phyloP scores from a whole-genome alignment of 2,329 filamentous ascomycete species.

The Exophiala sideris region DNA sequence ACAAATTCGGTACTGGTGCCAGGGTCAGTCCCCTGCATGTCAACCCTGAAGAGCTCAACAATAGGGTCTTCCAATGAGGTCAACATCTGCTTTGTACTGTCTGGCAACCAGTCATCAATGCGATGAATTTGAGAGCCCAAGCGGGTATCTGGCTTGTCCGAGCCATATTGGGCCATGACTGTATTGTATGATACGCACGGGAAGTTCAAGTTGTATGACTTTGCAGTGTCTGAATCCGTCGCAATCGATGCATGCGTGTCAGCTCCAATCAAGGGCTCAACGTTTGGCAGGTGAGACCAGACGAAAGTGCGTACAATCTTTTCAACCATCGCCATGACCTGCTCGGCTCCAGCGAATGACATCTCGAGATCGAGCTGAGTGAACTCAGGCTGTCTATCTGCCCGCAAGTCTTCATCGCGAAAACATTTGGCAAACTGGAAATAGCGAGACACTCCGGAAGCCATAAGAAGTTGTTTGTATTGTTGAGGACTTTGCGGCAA shows the following conservation, averaged over 20 bases:
- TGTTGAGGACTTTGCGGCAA: slow-evolving; percentile 95
- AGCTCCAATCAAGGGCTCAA: slow-evolving; percentile 8
- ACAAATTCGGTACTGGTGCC: slow-evolving; percentile 61
- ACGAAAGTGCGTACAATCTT: slow-evolving; percentile 25
- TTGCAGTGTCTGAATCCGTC: slow-evolving; percentile 12
- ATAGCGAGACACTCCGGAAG: slow-evolving; percentile 75
- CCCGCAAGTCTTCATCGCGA: slow-evolving; percentile 86
- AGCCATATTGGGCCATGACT: slow-evolving; percentile 77
- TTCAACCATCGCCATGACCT: slow-evolving; percentile 62
- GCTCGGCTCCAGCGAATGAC: slow-evolving; percentile 71
- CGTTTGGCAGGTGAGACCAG: slow-evolving; percentile 19
- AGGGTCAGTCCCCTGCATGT: slow-evolving; percentile 39
- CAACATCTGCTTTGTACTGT: slow-evolving; percentile 70
- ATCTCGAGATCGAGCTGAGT: slow-evolving; percentile 93
- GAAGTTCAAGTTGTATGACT: neutral
- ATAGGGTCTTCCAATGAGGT: slow-evolving; percentile 64
- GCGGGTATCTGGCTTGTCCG: slow-evolving; percentile 87
- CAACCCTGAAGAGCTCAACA: slow-evolving; percentile 71
- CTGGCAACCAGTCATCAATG: slow-evolving; percentile 61
- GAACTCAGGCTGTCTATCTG: slow-evolving; percentile 94
- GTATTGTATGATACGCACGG: slow-evolving; percentile 59
- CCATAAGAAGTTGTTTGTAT: slow-evolving; percentile 98
- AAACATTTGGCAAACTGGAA: slow-evolving; percentile 95
- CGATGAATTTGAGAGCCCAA: slow-evolving; percentile 65
- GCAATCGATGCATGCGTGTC: slow-evolving; percentile 28